phyloP scores from a whole-genome alignment of 1,139 yeast species.

The Kurtzmaniella quercitrusa region DNA sequence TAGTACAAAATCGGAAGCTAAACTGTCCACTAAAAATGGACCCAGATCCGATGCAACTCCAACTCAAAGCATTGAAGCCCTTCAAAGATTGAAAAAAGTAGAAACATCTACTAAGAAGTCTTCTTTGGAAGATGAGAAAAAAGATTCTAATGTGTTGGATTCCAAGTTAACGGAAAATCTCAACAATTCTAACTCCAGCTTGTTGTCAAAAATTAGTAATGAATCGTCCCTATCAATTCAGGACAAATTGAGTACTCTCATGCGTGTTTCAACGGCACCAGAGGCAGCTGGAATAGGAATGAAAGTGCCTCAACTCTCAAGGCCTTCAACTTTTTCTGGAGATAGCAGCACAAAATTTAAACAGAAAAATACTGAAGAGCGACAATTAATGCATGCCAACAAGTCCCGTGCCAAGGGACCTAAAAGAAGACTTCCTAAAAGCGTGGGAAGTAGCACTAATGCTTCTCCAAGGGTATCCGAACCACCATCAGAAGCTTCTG shows the following conservation, averaged over 20 bases:
- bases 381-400: slow-evolving; percentile 51
- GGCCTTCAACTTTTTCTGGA: background rate
- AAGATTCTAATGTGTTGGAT: background rate
- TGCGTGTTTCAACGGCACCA: slow-evolving; percentile 23
- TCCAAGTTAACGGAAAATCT: background rate
- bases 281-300: slow-evolving; percentile 2
- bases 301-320: background rate
- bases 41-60: slow-evolving; percentile 10
- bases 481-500: background rate
- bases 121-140: background rate
- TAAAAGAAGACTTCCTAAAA: slow-evolving; percentile 61
- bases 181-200: background rate
- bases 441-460: slow-evolving; percentile 6
- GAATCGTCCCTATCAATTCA: slow-evolving; percentile 13
- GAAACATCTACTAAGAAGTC: slow-evolving; percentile 2
- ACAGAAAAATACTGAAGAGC: slow-evolving; percentile 7
- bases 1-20: slow-evolving; percentile 6
- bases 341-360: background rate
- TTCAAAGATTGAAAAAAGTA: slow-evolving; percentile 7
- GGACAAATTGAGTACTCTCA: slow-evolving; percentile 18
- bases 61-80: slow-evolving; percentile 13
- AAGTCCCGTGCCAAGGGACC: slow-evolving; percentile 73
- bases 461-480: background rate
- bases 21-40: slow-evolving; percentile 14
- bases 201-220: background rate